A percentile compares a stretch with the other conserved stretches of the same genome.
Evolutionary conservation across 345 rosid species (phyloP).

Genomic region (Euphorbia lathyris): DNA sequence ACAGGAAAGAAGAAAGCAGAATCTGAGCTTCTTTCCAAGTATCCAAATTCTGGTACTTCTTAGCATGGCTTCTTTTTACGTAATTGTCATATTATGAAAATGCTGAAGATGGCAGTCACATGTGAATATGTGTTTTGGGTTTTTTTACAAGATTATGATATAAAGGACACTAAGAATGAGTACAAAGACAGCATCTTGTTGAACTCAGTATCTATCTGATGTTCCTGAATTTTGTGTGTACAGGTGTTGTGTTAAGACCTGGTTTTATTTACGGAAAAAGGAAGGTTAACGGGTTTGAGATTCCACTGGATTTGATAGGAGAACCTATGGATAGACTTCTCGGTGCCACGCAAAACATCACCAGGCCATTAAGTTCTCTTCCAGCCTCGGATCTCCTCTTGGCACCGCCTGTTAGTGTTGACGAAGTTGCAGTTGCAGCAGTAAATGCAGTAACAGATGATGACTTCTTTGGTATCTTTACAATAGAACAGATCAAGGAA

Average conservation of each 20-base stretch:
- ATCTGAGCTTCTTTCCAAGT: conserved; percentile 82
- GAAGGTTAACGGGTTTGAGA: conserved; percentile 65
- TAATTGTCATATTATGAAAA: neutral
- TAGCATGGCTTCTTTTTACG: neutral
- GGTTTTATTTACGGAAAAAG: conserved; percentile 82
- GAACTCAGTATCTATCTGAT: neutral
- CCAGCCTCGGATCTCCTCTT: conserved; percentile 79
- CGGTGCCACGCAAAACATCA: conserved; percentile 49
- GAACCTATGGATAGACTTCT: conserved; percentile 67
- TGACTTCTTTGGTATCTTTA: conserved; percentile 78
- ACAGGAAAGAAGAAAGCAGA: conserved; percentile 87
- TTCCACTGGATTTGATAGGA: conserved; percentile 79
- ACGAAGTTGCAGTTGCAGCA: conserved; percentile 75
- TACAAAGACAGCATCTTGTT: neutral
- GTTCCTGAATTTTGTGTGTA: conserved; percentile 15
- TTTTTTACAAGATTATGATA: too few species aligned
- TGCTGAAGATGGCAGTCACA: neutral
- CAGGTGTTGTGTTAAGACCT: conserved; percentile 86
- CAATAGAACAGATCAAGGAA: conserved; percentile 93
- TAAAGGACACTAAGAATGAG: neutral
- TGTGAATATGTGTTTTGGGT: neutral
- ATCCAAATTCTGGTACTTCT: conserved; percentile 71
- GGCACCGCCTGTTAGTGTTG: conserved; percentile 78
- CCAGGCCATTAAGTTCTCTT: conserved; percentile 60
- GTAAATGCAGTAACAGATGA: conserved; percentile 64